Evolutionary conservation across 2,329 filamentous ascomycete genomes (phyloP).

Genomic region (Cladosporium oxysporum): DNA sequence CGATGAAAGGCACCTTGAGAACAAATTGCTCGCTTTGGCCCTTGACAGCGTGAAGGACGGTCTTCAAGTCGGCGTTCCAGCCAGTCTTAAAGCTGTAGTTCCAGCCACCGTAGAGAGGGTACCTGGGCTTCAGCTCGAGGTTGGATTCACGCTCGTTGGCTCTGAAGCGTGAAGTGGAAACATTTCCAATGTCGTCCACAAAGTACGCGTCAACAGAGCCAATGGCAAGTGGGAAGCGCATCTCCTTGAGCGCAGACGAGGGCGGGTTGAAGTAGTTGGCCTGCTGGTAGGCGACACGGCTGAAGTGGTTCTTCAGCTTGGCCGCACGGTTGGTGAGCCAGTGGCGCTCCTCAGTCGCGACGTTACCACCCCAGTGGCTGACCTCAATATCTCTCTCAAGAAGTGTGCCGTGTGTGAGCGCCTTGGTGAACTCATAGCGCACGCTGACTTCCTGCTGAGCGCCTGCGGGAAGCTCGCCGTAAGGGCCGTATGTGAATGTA

Average conservation of each 20-base stretch:
- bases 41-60: slow-evolving; percentile 68
- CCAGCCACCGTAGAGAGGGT: slow-evolving; percentile 96
- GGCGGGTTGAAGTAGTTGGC: slow-evolving; percentile 64
- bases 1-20: slow-evolving; percentile 87
- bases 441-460: slow-evolving; percentile 71
- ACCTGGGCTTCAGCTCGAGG: slow-evolving; percentile 88
- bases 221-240: slow-evolving; percentile 75
- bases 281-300: slow-evolving; percentile 51
- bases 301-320: slow-evolving; percentile 58
- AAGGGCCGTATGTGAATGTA: slow-evolving; percentile 88
- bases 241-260: slow-evolving; percentile 75
- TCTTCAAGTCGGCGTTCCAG: slow-evolving; percentile 85
- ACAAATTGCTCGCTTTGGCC: slow-evolving; percentile 68
- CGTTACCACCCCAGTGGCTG: slow-evolving; percentile 96
- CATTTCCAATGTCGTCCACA: slow-evolving; percentile 93
- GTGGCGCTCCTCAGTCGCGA: slow-evolving; percentile 93
- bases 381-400: slow-evolving; percentile 92
- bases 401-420: slow-evolving; percentile 73
- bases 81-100: slow-evolving; percentile 96
- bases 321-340: slow-evolving; percentile 85
- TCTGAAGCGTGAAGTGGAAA: slow-evolving; percentile 89
- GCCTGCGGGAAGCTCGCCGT: slow-evolving; percentile 77
- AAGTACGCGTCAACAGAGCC: slow-evolving; percentile 90
- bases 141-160: slow-evolving; percentile 64
- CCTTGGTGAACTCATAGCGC: slow-evolving; percentile 94